Percentiles rank a stretch among this genome's conserved stretches.
These are phyloP conservation scores for Escallonia herrerae DNA, from an alignment of 129 eudicot genomes.

Conservation along the genomic window DNA sequence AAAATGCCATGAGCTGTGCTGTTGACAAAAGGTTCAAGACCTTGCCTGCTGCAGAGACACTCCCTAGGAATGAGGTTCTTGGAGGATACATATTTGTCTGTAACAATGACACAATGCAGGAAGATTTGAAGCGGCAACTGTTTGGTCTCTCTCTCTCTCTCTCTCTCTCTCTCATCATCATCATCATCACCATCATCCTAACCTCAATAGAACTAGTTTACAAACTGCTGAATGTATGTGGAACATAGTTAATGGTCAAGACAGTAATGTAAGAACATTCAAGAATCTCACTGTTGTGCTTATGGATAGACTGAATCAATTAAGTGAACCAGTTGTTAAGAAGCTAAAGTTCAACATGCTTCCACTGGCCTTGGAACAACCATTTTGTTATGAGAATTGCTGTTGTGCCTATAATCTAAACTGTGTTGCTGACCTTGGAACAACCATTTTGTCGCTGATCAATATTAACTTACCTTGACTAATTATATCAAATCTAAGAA, in stretches of 20 bases:
- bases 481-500: constrained; percentile 2
- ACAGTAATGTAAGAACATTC: too few species aligned
- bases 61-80: constrained; percentile 90
- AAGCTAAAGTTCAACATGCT: background rate
- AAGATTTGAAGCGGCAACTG: constrained; percentile 83
- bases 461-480: background rate
- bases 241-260: too few species aligned
- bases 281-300: too few species aligned
- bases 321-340: background rate
- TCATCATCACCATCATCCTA: too few species aligned
- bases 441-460: background rate
- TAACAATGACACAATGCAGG: constrained; percentile 99
- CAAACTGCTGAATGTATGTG: too few species aligned
- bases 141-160: constrained; percentile 48
- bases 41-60: constrained; percentile 96
- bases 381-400: background rate
- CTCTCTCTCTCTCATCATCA: too few species aligned
- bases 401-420: background rate
- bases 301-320: background rate
- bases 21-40: constrained; percentile 94
- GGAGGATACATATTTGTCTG: constrained; percentile 99
- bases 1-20: constrained; percentile 34
- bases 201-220: too few species aligned
- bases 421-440: background rate
- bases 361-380: too few species aligned